Evolutionary conservation across 495 filamentous ascomycete species (phyloP).

Genomic region (Penicillium daleae): DNA sequence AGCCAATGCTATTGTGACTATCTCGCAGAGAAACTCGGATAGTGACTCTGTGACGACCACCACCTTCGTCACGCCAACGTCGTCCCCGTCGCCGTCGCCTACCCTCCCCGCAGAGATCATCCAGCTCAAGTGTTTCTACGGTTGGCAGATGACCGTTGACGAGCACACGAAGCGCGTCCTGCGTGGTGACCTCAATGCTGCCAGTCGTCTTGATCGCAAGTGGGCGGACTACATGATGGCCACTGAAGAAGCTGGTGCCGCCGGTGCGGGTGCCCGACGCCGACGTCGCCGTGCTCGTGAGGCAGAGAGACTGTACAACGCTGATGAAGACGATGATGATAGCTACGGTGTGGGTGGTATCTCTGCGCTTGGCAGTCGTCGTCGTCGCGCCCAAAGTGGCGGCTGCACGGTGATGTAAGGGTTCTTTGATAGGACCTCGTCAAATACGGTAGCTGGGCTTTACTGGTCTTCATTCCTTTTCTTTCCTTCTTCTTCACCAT

Average conservation of each 20-base stretch:
- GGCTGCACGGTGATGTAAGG: slow-evolving; percentile 60
- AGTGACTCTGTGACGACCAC: slow-evolving; percentile 34
- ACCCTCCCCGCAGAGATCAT: slow-evolving; percentile 75
- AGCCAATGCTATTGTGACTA: slow-evolving; percentile 30
- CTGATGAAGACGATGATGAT: slow-evolving; percentile 72
- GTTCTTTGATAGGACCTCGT: background rate
- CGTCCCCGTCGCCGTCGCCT: slow-evolving; percentile 37
- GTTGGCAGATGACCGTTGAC: slow-evolving; percentile 91
- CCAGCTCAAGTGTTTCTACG: slow-evolving; percentile 88
- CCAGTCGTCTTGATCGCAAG: slow-evolving; percentile 76
- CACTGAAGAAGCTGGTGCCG: slow-evolving; percentile 78
- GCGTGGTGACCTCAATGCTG: slow-evolving; percentile 69
- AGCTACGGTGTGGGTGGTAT: slow-evolving; percentile 31
- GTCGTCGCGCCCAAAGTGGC: slow-evolving; percentile 59
- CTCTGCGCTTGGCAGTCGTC: slow-evolving; percentile 34
- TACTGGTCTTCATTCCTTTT: slow-evolving; percentile 1
- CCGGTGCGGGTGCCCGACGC: slow-evolving; percentile 65
- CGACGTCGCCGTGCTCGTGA: slow-evolving; percentile 76
- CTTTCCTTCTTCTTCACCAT: background rate
- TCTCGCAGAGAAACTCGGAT: slow-evolving; percentile 29
- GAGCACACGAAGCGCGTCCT: slow-evolving; percentile 87
- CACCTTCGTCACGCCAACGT: slow-evolving; percentile 35
- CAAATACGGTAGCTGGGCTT: background rate
- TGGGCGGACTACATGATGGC: slow-evolving; percentile 96
- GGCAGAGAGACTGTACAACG: slow-evolving; percentile 70